A percentile compares a stretch with the other conserved stretches of the same genome.
phyloP scores from a whole-genome alignment of 2,329 filamentous ascomycete genomes.

The Nemania abortiva region DNA sequence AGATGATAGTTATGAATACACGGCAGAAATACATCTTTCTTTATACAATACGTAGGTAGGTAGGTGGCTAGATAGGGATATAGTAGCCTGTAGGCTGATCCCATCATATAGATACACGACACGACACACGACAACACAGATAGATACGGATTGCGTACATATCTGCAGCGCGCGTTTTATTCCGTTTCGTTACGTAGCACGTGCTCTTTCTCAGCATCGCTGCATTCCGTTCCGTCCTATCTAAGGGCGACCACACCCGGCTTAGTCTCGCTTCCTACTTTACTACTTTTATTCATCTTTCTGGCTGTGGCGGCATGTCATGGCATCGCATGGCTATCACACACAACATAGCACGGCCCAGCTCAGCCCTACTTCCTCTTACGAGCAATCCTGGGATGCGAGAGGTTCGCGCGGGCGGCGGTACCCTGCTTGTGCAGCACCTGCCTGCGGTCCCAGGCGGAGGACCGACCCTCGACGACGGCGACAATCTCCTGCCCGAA shows the following conservation, averaged over 20 bases:
- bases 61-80: constrained; percentile 2
- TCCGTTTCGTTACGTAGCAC: background rate
- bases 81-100: constrained; percentile 10
- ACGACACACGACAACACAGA: background rate
- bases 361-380: constrained; percentile 52
- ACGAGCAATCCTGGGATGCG: constrained; percentile 49
- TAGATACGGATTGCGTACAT: background rate
- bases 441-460: constrained; percentile 85
- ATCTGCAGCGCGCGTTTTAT: background rate
- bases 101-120: constrained; percentile 23
- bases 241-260: background rate
- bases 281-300: background rate
- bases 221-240: background rate
- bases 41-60: constrained; percentile 31
- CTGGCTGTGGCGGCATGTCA: background rate
- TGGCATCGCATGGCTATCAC: background rate
- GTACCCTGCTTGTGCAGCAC: constrained; percentile 85
- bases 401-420: constrained; percentile 79
- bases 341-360: background rate
- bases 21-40: constrained; percentile 33
- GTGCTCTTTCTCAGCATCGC: background rate
- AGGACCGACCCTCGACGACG: constrained; percentile 86
- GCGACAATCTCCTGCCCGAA: constrained; percentile 88
- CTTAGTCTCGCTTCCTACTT: background rate
- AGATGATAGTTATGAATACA: background rate